Base-by-base conservation (phyloP, 2,329 filamentous ascomycete species). In the Pseudopithomyces maydicus region DNA sequence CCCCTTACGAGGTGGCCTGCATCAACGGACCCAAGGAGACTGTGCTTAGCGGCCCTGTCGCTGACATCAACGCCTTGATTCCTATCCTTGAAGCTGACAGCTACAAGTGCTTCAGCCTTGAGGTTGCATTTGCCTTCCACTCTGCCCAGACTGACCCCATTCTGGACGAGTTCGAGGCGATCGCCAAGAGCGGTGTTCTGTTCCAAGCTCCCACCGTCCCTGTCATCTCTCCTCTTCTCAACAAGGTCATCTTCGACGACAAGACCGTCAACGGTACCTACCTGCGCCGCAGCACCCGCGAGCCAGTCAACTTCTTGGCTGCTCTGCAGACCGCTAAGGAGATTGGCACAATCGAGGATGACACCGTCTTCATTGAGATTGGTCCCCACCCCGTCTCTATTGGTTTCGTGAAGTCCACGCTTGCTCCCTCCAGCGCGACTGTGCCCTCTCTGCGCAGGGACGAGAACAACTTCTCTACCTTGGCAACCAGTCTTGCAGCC, bases 341-440 rank as follows among this genome's bases (percentile, higher is more conserved):
- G 49, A 78, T 81, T n/a, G 83, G 82, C 57, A 73, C 82, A 15
- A 84, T 90, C 45, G 82, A 88, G 59, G 84, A 87, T 60, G 85
- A 87, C 75, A 89, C 88, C 5, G 81, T 86, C 29, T 91, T 86
- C 84, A 78, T 92, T 55, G 90, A 92, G 72, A 77, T 92, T 61
- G 90, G 90, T 15, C 88, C 89, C 38, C 87, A 91, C 67, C 88
- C 89, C 0, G 84, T 91, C 12, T 89, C 85, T 73, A 81, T 83
- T 42, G 83, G 83, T 56, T 87, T 92, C 82, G 82, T 91, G 62
- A 89, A 88, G 78, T 82, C 85, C n/a, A 85, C 84, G 3, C 81
- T 89, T 53, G 83, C 82, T 23, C 74, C 77, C 5, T 76, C 80
- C 7, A 83, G 82, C 23, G 79, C 82, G 39, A 82, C 84, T 12